Evolutionary conservation across 345 rosid genomes (phyloP).

Genomic region (Carallia pectinifolia): DNA sequence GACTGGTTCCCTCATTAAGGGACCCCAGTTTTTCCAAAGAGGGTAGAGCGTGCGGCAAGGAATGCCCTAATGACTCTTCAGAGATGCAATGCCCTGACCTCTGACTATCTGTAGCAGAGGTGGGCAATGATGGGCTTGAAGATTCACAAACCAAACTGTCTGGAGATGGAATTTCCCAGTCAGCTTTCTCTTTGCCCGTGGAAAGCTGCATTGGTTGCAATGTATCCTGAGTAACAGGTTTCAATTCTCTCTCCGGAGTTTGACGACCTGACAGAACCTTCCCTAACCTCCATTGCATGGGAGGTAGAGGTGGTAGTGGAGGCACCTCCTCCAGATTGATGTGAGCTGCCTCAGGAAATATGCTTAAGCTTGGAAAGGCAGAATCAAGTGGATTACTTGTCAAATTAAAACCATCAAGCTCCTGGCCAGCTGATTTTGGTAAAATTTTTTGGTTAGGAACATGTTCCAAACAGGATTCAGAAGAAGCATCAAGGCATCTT

Average conservation of each 20-base stretch:
- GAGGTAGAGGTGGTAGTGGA: constrained; percentile 87
- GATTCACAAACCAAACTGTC: constrained; percentile 24
- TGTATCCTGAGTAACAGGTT: constrained; percentile 28
- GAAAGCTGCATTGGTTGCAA: constrained; percentile 28
- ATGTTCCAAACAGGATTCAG: constrained; percentile 17
- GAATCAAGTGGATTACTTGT: constrained; percentile 36
- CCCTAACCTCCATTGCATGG: constrained; percentile 83
- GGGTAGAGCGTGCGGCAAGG: constrained; percentile 24
- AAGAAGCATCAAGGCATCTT: constrained; percentile 17
- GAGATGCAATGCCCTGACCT: constrained; percentile 8
- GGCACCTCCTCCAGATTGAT: constrained; percentile 59
- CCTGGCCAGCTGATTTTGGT: constrained; percentile 28
- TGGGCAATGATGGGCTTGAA: constrained; percentile 25
- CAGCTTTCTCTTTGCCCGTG: constrained; percentile 34
- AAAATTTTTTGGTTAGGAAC: constrained; percentile 26
- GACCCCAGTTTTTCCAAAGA: constrained; percentile 25
- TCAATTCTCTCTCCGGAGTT: constrained; percentile 36
- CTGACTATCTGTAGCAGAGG: constrained; percentile 18
- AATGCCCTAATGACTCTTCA: constrained; percentile 28
- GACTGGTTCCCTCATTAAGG: constrained; percentile 25
- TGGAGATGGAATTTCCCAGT: constrained; percentile 28
- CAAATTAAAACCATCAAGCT: constrained; percentile 24
- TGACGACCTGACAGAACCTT: constrained; percentile 45
- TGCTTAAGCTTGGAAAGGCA: constrained; percentile 37
- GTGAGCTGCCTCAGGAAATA: constrained; percentile 37